A percentile compares a stretch with the other conserved stretches of the same genome.
phyloP scores from a whole-genome alignment of 2,329 filamentous ascomycete species.

The Venturiaceae sp. region DNA sequence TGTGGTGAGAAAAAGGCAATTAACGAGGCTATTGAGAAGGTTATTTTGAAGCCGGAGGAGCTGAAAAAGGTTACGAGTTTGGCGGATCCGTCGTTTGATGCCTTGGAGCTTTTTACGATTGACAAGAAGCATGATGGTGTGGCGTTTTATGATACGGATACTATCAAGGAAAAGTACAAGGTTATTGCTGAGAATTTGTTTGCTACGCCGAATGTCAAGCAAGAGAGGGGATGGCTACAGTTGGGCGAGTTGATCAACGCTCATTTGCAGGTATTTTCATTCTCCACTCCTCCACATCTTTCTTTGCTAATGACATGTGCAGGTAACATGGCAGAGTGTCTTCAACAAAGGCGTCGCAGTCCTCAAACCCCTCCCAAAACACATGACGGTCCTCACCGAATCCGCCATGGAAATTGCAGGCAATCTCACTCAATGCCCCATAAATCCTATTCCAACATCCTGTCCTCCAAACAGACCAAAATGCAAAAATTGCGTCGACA shows the following conservation, averaged over 20 bases:
- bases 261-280: too few relatives aligned
- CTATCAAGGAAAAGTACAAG: slow-evolving; percentile 56
- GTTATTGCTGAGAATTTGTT: slow-evolving; percentile 53
- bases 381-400: slow-evolving; percentile 63
- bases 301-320: too few relatives aligned
- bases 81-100: slow-evolving; percentile 37
- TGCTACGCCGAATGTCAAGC: slow-evolving; percentile 27
- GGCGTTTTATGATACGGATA: slow-evolving; percentile 64
- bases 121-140: slow-evolving; percentile 58
- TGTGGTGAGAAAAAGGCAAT: slow-evolving; percentile 52
- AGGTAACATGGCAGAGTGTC: slow-evolving; percentile 71
- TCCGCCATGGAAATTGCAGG: slow-evolving; percentile 64
- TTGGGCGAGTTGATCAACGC: slow-evolving; percentile 71
- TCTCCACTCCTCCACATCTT: too few relatives aligned
- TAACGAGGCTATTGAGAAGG: slow-evolving; percentile 30
- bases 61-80: slow-evolving; percentile 47
- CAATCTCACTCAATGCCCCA: slow-evolving; percentile 64
- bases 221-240: slow-evolving; percentile 50
- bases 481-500: slow-evolving; percentile 64
- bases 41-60: slow-evolving; percentile 40
- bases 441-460: slow-evolving; percentile 56
- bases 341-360: slow-evolving; percentile 72
- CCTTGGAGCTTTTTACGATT: slow-evolving; percentile 45
- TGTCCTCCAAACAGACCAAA: slow-evolving; percentile 74
- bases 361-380: slow-evolving; percentile 66